Conservation (phyloP, 352 stramenopile species). For the Phytophthora pisi region DNA sequence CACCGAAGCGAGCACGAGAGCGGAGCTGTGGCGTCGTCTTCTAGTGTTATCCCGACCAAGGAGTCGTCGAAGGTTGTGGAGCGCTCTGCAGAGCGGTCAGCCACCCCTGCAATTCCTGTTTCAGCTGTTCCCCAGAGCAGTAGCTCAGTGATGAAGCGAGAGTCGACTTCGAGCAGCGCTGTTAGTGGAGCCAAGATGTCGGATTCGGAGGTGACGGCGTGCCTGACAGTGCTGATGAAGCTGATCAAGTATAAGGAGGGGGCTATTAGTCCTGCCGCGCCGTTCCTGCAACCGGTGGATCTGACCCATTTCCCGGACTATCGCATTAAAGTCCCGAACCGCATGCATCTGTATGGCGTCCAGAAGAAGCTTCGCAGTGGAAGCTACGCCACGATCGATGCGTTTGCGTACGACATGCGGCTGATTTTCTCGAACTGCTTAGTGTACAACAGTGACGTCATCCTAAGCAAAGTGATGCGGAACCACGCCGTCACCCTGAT, state of each 20-base stretch:
- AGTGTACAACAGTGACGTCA: slow-evolving; percentile 88
- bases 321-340: slow-evolving; percentile 80
- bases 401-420: slow-evolving; percentile 80
- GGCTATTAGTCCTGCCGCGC: slow-evolving; percentile 67
- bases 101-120: slow-evolving; percentile 3
- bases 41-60: slow-evolving; percentile 4
- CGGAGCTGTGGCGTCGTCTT: slow-evolving; percentile 3
- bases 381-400: slow-evolving; percentile 64
- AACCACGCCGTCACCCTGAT: slow-evolving; percentile 85
- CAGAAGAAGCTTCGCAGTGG: slow-evolving; percentile 85
- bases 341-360: slow-evolving; percentile 86
- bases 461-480: slow-evolving; percentile 84
- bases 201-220: slow-evolving; percentile 57
- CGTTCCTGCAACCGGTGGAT: slow-evolving; percentile 85
- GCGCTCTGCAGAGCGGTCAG: background rate
- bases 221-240: slow-evolving; percentile 74
- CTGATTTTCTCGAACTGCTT: slow-evolving; percentile 90
- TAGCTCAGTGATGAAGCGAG: slow-evolving; percentile 35
- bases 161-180: slow-evolving; percentile 3
- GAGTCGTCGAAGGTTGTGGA: slow-evolving; percentile 1
- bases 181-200: slow-evolving; percentile 52
- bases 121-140: slow-evolving; percentile 18
- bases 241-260: slow-evolving; percentile 89
- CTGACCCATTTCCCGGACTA: slow-evolving; percentile 86
- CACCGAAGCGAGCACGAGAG: slow-evolving; percentile 36